Evolutionary conservation across 495 filamentous ascomycete species (phyloP).

Genomic region (Talaromyces thailandensis): DNA sequence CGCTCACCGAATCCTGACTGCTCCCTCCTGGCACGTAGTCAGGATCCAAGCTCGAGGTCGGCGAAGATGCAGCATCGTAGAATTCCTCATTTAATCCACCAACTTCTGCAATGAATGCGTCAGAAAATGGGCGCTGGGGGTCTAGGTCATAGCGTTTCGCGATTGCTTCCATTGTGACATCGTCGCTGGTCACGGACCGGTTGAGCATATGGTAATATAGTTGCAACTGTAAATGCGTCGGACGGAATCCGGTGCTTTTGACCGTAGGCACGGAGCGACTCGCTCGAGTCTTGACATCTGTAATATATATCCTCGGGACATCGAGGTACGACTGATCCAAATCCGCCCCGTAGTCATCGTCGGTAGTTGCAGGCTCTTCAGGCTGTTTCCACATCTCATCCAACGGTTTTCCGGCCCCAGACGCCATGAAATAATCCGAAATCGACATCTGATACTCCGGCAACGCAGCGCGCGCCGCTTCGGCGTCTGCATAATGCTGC

Average conservation of each 20-base stretch:
- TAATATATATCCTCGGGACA: slow-evolving; percentile 56
- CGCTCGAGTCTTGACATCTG: slow-evolving; percentile 80
- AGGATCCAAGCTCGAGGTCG: slow-evolving; percentile 18
- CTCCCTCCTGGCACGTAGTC: slow-evolving; percentile 22
- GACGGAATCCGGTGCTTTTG: slow-evolving; percentile 57
- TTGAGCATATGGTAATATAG: slow-evolving; percentile 84
- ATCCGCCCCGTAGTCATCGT: slow-evolving; percentile 11
- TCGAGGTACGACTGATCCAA: slow-evolving; percentile 14
- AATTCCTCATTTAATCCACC: slow-evolving; percentile 56
- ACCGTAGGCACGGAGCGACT: slow-evolving; percentile 50
- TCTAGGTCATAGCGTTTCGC: slow-evolving; percentile 63
- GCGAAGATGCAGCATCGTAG: slow-evolving; percentile 27
- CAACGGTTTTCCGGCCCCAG: slow-evolving; percentile 27
- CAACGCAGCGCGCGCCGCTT: slow-evolving; percentile 24
- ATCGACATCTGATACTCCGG: slow-evolving; percentile 47
- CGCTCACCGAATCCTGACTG: slow-evolving; percentile 41
- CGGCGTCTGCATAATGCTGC: slow-evolving; percentile 24
- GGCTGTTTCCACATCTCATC: slow-evolving; percentile 17
- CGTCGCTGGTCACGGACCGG: slow-evolving; percentile 56
- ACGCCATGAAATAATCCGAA: slow-evolving; percentile 38
- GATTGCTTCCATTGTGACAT: slow-evolving; percentile 56
- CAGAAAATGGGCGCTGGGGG: slow-evolving; percentile 56
- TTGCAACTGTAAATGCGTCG: slow-evolving; percentile 78
- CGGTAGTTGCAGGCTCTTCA: background rate
- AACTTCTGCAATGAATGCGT: slow-evolving; percentile 73